Conservation (phyloP, 169 alveolate species). For the Pseudocohnilembus persalinus region DNA sequence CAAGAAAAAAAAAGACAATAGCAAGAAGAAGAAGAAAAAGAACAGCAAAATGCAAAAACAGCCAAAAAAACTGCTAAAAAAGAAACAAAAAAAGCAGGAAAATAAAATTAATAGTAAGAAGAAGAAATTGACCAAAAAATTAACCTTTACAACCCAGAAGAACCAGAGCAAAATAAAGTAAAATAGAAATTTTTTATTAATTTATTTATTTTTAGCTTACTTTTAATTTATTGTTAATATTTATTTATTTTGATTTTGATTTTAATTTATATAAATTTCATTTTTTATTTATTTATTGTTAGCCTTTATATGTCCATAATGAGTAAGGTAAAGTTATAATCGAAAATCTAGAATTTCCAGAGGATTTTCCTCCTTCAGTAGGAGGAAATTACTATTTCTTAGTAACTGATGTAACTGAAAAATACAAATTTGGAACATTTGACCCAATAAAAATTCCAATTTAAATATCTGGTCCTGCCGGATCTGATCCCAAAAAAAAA, state of each 20-base stretch:
- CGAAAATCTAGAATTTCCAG: slow-evolving; percentile 1
- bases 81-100: background rate
- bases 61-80: slow-evolving; percentile 1
- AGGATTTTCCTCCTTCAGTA: background rate
- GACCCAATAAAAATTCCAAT: background rate
- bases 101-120: too few relatives aligned
- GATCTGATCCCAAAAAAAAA: background rate
- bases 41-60: background rate
- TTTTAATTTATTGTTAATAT: too few relatives aligned
- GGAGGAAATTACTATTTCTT: background rate
- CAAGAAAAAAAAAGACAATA: background rate
- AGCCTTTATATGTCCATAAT: background rate
- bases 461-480: background rate
- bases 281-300: too few relatives aligned
- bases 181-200: background rate
- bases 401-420: background rate
- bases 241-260: too few relatives aligned
- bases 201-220: background rate
- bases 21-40: background rate
- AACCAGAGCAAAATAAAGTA: background rate
- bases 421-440: background rate
- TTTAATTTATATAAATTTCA: too few relatives aligned
- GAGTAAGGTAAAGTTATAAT: background rate
- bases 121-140: background rate
- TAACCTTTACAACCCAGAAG: background rate